Evolutionary conservation across 352 stramenopile genomes (phyloP).

Genomic region (Globisporangium radiosum): DNA sequence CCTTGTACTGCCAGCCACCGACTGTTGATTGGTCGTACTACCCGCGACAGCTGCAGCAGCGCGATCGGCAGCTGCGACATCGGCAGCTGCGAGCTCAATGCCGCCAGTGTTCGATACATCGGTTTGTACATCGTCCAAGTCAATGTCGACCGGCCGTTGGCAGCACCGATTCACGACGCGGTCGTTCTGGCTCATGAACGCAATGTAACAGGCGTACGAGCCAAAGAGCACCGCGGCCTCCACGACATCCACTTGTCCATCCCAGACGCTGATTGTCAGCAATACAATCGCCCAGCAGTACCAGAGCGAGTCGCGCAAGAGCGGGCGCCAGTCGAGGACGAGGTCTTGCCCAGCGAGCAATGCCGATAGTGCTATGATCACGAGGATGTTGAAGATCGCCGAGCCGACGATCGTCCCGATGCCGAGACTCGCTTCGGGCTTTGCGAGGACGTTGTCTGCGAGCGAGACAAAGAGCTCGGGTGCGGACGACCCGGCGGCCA

Average conservation of each 20-base stretch:
- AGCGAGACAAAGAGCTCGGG: conserved; percentile 79
- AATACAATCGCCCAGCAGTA: conserved; percentile 59
- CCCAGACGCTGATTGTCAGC: conserved; percentile 52
- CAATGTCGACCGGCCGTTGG: conserved; percentile 31
- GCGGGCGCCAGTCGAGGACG: conserved; percentile 62
- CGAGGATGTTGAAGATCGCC: conserved; percentile 84
- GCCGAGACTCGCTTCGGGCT: conserved; percentile 52
- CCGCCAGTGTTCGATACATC: no score
- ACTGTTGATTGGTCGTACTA: background rate
- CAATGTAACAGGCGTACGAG: conserved; percentile 64
- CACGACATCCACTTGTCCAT: conserved; percentile 46
- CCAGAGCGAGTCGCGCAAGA: conserved; percentile 77
- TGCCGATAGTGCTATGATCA: conserved; percentile 81
- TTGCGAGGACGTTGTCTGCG: conserved; percentile 72
- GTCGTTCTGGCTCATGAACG: conserved; percentile 72
- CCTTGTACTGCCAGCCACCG: background rate
- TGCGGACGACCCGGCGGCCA: conserved; percentile 75
- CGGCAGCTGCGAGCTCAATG: conserved; percentile 11
- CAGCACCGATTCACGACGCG: conserved; percentile 48
- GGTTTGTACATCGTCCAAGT: conserved; percentile 1
- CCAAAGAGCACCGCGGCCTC: conserved; percentile 62
- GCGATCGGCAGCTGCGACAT: background rate
- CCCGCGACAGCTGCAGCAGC: background rate
- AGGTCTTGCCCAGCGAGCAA: conserved; percentile 58
- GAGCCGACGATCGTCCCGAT: conserved; percentile 84